These are phyloP conservation scores for Amaranthus cruentus DNA, from an alignment of 148 eudicot species.

Conservation along the genomic window DNA sequence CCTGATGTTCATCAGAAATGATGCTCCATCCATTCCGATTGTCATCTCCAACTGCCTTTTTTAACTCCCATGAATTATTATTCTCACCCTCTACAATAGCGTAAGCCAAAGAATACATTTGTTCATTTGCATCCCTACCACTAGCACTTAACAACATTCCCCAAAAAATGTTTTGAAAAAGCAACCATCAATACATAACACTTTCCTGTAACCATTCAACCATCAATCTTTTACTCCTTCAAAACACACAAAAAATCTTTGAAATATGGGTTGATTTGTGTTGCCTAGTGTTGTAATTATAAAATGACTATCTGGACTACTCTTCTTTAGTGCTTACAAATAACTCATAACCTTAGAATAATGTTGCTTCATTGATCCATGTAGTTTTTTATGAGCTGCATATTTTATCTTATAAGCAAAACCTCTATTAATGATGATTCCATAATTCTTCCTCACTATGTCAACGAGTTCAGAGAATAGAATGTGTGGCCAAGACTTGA, in stretches of 20 bases:
- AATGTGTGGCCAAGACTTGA: neutral
- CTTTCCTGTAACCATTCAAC: neutral
- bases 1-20: neutral
- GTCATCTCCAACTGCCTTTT: no score
- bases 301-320: neutral
- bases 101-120: neutral
- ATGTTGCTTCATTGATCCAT: neutral
- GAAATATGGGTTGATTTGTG: neutral
- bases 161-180: neutral
- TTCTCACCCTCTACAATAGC: no score
- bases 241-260: neutral
- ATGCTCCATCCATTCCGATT: no score
- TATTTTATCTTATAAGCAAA: constrained; percentile 3
- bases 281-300: neutral
- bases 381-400: neutral
- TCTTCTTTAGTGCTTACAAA: neutral
- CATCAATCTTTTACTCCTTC: neutral
- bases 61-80: no score
- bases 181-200: neutral
- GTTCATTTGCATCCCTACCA: neutral
- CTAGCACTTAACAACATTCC: neutral
- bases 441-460: neutral
- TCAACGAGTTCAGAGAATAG: neutral
- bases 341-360: neutral
- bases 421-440: neutral